A percentile compares a stretch with the other conserved stretches of the same genome.
These are phyloP conservation scores for Favolaschia claudopus DNA, from an alignment of 768 basidiomycete species.

Conservation along the genomic window DNA sequence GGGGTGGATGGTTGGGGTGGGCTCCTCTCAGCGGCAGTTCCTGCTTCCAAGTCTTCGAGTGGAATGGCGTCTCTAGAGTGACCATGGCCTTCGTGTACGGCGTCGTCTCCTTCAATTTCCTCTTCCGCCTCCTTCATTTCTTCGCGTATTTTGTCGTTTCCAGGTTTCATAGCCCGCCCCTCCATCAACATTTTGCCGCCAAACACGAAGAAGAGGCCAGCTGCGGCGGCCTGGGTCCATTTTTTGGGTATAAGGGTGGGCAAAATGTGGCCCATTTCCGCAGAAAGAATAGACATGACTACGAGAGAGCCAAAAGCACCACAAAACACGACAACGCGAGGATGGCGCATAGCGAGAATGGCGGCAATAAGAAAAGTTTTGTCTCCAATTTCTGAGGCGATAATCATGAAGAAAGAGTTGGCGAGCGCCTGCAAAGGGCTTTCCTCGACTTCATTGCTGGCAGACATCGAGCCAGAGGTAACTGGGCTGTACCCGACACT, in stretches of 20 bases:
- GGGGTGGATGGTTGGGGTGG: slow-evolving; percentile 27
- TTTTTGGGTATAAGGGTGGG: slow-evolving; percentile 78
- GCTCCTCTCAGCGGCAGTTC: slow-evolving; percentile 25
- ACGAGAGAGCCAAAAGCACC: slow-evolving; percentile 90
- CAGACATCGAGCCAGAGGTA: not conserved
- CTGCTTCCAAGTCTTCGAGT: slow-evolving; percentile 75
- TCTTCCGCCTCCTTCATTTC: slow-evolving; percentile 97
- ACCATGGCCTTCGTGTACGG: slow-evolving; percentile 45
- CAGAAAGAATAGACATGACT: slow-evolving; percentile 93
- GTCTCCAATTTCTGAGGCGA: slow-evolving; percentile 94
- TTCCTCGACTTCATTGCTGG: slow-evolving; percentile 30
- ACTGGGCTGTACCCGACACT: not conserved
- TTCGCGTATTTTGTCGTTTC: slow-evolving; percentile 84
- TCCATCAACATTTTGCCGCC: slow-evolving; percentile 91
- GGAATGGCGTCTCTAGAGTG: slow-evolving; percentile 58
- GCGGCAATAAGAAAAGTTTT: slow-evolving; percentile 91
- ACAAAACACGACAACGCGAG: slow-evolving; percentile 82
- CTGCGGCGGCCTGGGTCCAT: slow-evolving; percentile 78
- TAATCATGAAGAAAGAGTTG: slow-evolving; percentile 90
- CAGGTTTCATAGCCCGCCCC: slow-evolving; percentile 78
- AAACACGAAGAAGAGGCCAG: slow-evolving; percentile 88
- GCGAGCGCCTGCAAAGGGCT: slow-evolving; percentile 62
- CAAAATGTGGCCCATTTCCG: slow-evolving; percentile 91
- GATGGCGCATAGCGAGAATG: slow-evolving; percentile 92
- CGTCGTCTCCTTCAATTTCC: slow-evolving; percentile 88